These are phyloP conservation scores for Musa itinerans DNA, from an alignment of 176 grass and related monocot species.

Conservation along the genomic window DNA sequence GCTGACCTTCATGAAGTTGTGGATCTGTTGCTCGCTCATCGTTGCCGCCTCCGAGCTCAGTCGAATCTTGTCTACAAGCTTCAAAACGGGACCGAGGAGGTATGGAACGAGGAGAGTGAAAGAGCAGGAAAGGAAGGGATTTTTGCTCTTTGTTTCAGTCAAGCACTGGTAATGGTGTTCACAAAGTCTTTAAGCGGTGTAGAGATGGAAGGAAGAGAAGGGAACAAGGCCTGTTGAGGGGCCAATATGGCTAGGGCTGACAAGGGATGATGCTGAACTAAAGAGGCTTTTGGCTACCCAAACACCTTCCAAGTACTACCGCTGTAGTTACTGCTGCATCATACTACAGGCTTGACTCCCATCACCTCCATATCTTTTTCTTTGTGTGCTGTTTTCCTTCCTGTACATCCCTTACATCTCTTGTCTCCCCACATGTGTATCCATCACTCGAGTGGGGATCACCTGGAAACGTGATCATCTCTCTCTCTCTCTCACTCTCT, in stretches of 20 bases:
- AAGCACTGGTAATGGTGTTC: too few relatives aligned
- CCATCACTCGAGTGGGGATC: too few relatives aligned
- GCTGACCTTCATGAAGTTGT: constrained; percentile 2
- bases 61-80: too few relatives aligned
- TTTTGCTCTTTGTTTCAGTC: not conserved
- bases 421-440: too few relatives aligned
- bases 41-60: too few relatives aligned
- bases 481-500: not conserved
- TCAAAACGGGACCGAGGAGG: too few relatives aligned
- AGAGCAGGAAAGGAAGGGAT: not conserved
- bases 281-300: not conserved
- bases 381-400: not conserved
- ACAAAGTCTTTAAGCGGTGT: too few relatives aligned
- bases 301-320: not conserved
- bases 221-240: not conserved
- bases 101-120: not conserved
- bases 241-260: not conserved
- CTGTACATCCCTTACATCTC: not conserved
- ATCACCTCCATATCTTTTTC: too few relatives aligned
- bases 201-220: not conserved
- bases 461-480: not conserved
- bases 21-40: constrained; percentile 4
- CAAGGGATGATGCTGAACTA: not conserved
- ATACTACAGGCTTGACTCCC: too few relatives aligned
- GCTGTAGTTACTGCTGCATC: not conserved